These are phyloP conservation scores for Pseudopediastrum boryanum DNA, from an alignment of 139 green algal species.

Conservation along the genomic window DNA sequence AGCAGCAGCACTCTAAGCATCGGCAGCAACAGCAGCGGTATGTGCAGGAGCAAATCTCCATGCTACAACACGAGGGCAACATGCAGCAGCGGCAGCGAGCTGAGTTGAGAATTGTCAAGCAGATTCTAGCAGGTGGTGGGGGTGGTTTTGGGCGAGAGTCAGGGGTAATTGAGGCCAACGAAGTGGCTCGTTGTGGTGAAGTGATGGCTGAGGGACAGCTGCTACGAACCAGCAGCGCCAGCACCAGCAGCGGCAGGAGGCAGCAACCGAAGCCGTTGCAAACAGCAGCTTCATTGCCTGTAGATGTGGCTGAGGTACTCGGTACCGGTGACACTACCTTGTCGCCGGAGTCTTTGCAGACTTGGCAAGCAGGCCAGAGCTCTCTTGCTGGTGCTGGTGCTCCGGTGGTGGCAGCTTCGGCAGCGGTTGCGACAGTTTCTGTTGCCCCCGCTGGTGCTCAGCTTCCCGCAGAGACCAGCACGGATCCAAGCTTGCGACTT, in stretches of 20 bases:
- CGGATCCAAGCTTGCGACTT: too few relatives aligned
- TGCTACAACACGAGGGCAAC: neutral
- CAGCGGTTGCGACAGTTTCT: too few relatives aligned
- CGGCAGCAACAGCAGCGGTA: too few relatives aligned
- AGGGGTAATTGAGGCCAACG: neutral
- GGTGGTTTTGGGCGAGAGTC: neutral
- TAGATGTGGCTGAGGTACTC: neutral
- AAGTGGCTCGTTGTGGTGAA: too few relatives aligned
- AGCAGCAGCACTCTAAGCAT: too few relatives aligned
- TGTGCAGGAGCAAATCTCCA: neutral
- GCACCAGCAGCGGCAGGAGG: conserved; percentile 2
- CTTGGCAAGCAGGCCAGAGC: neutral
- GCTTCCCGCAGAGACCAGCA: too few relatives aligned
- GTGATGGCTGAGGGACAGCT: too few relatives aligned
- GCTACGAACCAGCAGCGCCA: too few relatives aligned
- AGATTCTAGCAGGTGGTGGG: neutral
- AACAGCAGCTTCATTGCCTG: neutral
- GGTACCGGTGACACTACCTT: neutral
- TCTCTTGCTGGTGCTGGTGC: neutral
- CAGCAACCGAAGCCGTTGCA: neutral
- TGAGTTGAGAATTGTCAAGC: neutral
- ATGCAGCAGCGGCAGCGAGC: neutral
- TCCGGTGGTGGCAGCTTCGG: neutral
- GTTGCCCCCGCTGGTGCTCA: too few relatives aligned
- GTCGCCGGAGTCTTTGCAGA: neutral